phyloP scores from a whole-genome alignment of 495 filamentous ascomycete species.

The Aspergillus asperescens region DNA sequence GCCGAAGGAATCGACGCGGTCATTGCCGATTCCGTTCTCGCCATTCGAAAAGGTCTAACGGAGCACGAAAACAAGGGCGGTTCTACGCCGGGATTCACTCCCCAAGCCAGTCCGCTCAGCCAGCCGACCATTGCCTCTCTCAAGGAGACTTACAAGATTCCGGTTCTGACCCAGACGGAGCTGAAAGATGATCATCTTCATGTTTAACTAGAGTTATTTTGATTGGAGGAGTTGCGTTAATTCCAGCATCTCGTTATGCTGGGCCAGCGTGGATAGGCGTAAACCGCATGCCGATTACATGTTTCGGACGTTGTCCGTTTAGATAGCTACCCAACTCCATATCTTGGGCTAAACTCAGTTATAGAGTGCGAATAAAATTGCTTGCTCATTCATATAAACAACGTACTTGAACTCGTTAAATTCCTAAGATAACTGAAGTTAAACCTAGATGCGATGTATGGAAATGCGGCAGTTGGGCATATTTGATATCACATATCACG shows the following conservation, averaged over 20 bases:
- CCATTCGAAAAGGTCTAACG: conserved; percentile 69
- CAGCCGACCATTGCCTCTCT: conserved; percentile 18
- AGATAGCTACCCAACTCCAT: not conserved
- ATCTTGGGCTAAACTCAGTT: not conserved
- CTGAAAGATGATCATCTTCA: conserved; percentile 20
- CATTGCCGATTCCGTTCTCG: conserved; percentile 88
- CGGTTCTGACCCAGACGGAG: conserved; percentile 27
- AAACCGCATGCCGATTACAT: no score
- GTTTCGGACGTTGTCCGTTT: not conserved
- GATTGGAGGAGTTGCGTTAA: not conserved
- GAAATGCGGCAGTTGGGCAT: not conserved
- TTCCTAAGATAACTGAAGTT: no score
- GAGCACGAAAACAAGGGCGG: conserved; percentile 32
- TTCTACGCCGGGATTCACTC: conserved; percentile 18
- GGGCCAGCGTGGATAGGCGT: no score
- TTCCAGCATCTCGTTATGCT: not conserved
- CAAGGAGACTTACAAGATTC: conserved; percentile 28
- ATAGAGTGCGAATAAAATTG: not conserved
- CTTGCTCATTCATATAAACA: not conserved
- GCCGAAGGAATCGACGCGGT: conserved; percentile 94
- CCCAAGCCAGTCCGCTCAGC: conserved; percentile 27
- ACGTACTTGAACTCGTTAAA: not conserved
- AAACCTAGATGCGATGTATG: not conserved
- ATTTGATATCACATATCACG: not conserved
- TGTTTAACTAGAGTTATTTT: conserved; percentile 13